Conservation (phyloP, 1,284 basidiomycete genomes). For the Malassezia psittaci region DNA sequence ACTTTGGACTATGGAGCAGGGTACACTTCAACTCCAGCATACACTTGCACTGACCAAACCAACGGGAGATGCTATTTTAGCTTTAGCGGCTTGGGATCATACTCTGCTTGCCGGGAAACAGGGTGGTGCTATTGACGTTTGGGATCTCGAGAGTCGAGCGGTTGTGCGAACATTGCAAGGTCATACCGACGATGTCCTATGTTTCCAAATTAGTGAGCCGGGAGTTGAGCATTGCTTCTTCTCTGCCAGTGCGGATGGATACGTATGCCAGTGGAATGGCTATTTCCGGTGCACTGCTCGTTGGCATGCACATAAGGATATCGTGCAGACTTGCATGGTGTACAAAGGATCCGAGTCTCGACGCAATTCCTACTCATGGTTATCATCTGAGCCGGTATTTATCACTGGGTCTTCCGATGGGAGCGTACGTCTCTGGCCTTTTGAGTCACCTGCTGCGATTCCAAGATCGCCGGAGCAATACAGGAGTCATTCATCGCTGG, state of each 20-base stretch:
- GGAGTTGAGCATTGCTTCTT: slow-evolving; percentile 44
- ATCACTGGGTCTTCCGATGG: slow-evolving; percentile 31
- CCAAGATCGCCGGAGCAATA: neutral
- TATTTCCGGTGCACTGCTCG: slow-evolving; percentile 34
- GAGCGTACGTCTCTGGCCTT: slow-evolving; percentile 9
- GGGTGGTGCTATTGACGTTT: slow-evolving; percentile 76
- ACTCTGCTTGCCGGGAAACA: slow-evolving; percentile 86
- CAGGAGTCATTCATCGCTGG: neutral
- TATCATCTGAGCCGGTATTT: slow-evolving; percentile 15
- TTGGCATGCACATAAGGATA: slow-evolving; percentile 25
- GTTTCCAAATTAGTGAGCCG: slow-evolving; percentile 41
- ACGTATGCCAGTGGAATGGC: slow-evolving; percentile 29
- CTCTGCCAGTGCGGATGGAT: slow-evolving; percentile 31
- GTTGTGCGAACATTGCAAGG: slow-evolving; percentile 74
- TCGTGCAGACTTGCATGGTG: slow-evolving; percentile 16
- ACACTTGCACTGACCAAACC: slow-evolving; percentile 52
- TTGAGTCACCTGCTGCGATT: neutral
- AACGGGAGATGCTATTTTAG: slow-evolving; percentile 57
- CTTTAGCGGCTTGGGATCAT: slow-evolving; percentile 62
- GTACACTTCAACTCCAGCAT: slow-evolving; percentile 51
- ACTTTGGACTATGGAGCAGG: slow-evolving; percentile 62
- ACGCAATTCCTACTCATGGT: neutral
- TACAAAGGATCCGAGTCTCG: slow-evolving; percentile 6
- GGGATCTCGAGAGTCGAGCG: slow-evolving; percentile 79
- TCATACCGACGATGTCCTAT: slow-evolving; percentile 55